These are phyloP conservation scores for Ramularia collo-cygni DNA, from an alignment of 2,329 filamentous ascomycete species.

Conservation along the genomic window DNA sequence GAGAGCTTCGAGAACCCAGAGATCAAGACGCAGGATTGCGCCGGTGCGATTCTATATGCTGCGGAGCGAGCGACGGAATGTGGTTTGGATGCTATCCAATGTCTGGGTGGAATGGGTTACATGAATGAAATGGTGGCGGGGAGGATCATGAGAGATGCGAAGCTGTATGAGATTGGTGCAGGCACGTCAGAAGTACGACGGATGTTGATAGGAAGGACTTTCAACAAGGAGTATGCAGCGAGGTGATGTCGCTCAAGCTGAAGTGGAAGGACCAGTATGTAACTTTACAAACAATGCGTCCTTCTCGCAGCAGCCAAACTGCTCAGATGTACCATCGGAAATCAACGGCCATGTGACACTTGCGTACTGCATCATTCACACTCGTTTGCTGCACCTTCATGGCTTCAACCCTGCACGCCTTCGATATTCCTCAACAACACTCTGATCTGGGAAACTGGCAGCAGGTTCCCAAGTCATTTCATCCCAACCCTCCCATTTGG, in stretches of 20 bases:
- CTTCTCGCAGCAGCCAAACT: too few species aligned
- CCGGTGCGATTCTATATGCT: slow-evolving; percentile 86
- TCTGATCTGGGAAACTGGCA: slow-evolving; percentile 25
- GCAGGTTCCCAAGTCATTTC: slow-evolving; percentile 30
- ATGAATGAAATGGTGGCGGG: slow-evolving; percentile 92
- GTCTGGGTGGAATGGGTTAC: slow-evolving; percentile 92
- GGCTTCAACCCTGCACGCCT: slow-evolving; percentile 13
- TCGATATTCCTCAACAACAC: slow-evolving; percentile 24
- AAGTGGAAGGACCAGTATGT: too few species aligned
- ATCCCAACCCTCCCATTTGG: slow-evolving; percentile 29
- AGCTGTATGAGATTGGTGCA: slow-evolving; percentile 92
- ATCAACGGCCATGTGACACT: too few species aligned
- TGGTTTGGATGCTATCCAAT: slow-evolving; percentile 79
- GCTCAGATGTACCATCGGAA: too few species aligned
- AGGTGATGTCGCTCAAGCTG: not conserved
- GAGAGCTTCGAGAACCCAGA: slow-evolving; percentile 42
- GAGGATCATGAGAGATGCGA: slow-evolving; percentile 68
- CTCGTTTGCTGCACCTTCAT: too few species aligned
- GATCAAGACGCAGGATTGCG: slow-evolving; percentile 85
- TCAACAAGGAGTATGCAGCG: slow-evolving; percentile 71
- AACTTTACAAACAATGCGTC: too few species aligned
- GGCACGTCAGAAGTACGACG: slow-evolving; percentile 89
- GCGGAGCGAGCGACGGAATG: slow-evolving; percentile 85
- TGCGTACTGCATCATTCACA: too few species aligned
- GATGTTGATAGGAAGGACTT: slow-evolving; percentile 89